Percentiles rank a stretch among this genome's conserved stretches.
Evolutionary conservation across 2,329 filamentous ascomycete species (phyloP).

Genomic region (Aspergillus viridinutans): DNA sequence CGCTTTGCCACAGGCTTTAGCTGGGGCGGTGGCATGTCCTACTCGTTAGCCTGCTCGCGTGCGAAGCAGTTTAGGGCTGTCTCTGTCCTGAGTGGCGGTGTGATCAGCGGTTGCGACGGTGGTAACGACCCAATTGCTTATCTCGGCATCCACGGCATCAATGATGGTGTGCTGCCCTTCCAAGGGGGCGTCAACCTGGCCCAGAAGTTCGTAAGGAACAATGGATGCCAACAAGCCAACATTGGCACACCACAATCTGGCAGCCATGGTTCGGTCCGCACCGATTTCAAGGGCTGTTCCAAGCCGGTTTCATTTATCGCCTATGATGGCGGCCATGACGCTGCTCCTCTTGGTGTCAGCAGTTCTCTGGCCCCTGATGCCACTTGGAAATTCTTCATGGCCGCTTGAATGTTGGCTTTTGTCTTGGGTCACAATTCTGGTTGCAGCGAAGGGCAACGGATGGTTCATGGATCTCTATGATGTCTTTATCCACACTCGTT

Average conservation of each 20-base stretch:
- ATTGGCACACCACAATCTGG: constrained; percentile 4
- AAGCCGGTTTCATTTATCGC: constrained; percentile 13
- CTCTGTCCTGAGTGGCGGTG: constrained; percentile 31
- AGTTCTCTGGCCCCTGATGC: constrained; percentile 12
- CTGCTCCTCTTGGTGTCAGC: constrained; percentile 9
- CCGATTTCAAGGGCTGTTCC: constrained; percentile 10
- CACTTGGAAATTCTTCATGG: constrained; percentile 13
- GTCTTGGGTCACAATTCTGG: background rate
- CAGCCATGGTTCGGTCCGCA: constrained; percentile 4
- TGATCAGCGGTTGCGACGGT: constrained; percentile 34
- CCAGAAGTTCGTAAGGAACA: constrained; percentile 37
- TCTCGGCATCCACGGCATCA: constrained; percentile 39
- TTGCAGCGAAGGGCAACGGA: background rate
- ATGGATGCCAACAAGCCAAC: constrained; percentile 28
- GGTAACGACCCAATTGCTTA: constrained; percentile 40
- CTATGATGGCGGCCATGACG: constrained; percentile 13
- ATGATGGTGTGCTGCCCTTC: constrained; percentile 36
- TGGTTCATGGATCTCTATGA: background rate
- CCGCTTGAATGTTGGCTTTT: background rate
- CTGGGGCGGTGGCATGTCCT: constrained; percentile 44
- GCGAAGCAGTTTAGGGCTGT: constrained; percentile 40
- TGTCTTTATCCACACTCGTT: background rate
- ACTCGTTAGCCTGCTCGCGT: constrained; percentile 41
- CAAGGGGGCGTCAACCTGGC: constrained; percentile 32
- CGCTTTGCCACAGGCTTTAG: constrained; percentile 46